Evolutionary conservation across 306 rosid genomes (phyloP), one percentile per base, ranked within the genome.

Genomic region (Gillenia trifoliata): DNA sequence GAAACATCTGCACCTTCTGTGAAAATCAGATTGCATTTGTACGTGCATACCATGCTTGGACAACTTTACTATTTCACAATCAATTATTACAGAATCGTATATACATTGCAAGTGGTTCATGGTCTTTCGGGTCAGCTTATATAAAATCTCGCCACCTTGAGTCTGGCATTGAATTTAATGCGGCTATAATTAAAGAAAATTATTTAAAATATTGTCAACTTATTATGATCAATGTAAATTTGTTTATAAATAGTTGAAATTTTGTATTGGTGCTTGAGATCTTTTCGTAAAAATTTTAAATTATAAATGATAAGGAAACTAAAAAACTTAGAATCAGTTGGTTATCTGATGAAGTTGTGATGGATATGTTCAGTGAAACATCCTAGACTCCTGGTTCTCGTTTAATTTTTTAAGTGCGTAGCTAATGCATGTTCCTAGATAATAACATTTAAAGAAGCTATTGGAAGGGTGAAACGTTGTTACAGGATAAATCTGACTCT

Each of bases 401-500:
- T 30, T 29, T 61, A 64, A 41, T 64, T 64, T 64, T 19, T 41
- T 25, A 64, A 28, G 40, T 62, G 38, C 22, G 3, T 62, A 1
- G 29, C 38, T 40, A 45, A 11, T 68, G 28, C 30, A 64, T 62
- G 19, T 17, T 61, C 11, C 11, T 29, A 61, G 66, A 28, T 61
- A 19, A 61, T 13, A 61, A 29, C 66, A 29, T 31, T 30, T 3
- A 8, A 29, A 63, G 23, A 63, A 60, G 38, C 38, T 2, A 19
- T 70, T 1, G 31, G 63, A 55, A 7, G 0, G 70, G 10, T 50
- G 63, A 68, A 33, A 11, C 31, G 11, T 66, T 64, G 47, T 60
- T 67, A 3, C 66, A 11, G 10, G 30, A 72, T 83, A 38, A 72
- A 67, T 28, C 68, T 69, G 49, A 72, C 52, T 17, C 68, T 69